Evolutionary conservation across 2,329 filamentous ascomycete species (phyloP).

Genomic region (Camptophora hylomeconis): DNA sequence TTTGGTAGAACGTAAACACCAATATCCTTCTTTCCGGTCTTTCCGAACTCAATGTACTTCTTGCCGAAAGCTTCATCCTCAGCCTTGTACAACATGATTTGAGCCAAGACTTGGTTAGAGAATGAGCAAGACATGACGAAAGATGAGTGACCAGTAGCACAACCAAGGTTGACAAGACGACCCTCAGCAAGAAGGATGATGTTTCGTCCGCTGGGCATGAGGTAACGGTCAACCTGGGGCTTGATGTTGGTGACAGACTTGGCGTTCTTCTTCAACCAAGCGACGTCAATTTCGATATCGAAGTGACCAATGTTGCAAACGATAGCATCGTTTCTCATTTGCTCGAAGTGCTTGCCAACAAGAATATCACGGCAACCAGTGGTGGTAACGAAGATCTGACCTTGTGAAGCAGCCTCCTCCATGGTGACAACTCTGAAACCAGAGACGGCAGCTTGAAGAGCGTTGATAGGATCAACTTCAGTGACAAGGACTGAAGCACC

Average conservation of each 20-base stretch:
- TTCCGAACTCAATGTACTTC: conserved; percentile 95
- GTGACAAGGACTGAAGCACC: conserved; percentile 93
- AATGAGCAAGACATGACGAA: conserved; percentile 99
- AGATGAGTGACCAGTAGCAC: conserved; percentile 96
- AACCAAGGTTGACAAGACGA: conserved; percentile 97
- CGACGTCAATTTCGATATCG: conserved; percentile 99
- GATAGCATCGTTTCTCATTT: conserved; percentile 93
- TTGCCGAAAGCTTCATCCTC: conserved; percentile 72
- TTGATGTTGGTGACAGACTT: conserved; percentile 95
- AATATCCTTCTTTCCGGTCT: conserved; percentile 75
- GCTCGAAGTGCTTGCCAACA: conserved; percentile 80
- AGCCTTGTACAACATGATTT: conserved; percentile 96
- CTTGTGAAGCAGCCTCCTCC: conserved; percentile 79
- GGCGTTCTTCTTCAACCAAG: conserved; percentile 97
- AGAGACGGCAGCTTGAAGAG: conserved; percentile 94
- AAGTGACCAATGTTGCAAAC: conserved; percentile 99
- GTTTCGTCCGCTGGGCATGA: conserved; percentile 85
- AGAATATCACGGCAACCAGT: conserved; percentile 98
- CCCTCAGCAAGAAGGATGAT: conserved; percentile 98
- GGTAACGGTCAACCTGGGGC: conserved; percentile 97
- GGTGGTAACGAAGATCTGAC: conserved; percentile 98
- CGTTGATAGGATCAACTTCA: conserved; percentile 98
- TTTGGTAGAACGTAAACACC: conserved; percentile 97
- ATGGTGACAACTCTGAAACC: conserved; percentile 96
- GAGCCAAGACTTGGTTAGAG: conserved; percentile 99